Evolutionary conservation across 495 filamentous ascomycete genomes (phyloP).

Genomic region (Lophiostoma macrostomum): DNA sequence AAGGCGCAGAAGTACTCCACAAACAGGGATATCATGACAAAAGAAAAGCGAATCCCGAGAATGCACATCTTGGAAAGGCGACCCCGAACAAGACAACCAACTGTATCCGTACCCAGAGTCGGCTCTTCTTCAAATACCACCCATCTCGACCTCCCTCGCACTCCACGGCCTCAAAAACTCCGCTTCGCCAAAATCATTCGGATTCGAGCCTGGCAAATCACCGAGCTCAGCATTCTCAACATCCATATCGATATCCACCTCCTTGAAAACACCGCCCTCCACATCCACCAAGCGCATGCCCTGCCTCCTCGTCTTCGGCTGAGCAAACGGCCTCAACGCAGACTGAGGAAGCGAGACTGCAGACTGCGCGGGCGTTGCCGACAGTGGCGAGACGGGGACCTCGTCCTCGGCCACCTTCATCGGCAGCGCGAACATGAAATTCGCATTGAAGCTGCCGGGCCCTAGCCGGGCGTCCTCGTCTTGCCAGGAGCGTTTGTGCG

Average conservation of each 20-base stretch:
- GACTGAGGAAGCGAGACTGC: conserved; percentile 10
- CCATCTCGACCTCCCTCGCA: conserved; percentile 32
- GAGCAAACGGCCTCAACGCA: conserved; percentile 29
- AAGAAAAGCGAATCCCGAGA: too few relatives aligned
- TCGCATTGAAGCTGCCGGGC: conserved; percentile 4
- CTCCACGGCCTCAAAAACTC: conserved; percentile 37
- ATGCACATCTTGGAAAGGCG: too few relatives aligned
- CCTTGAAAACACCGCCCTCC: conserved; percentile 28
- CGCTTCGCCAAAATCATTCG: conserved; percentile 41
- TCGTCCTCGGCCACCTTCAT: conserved; percentile 23
- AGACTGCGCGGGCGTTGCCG: conserved; percentile 11
- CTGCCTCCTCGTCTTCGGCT: conserved; percentile 23
- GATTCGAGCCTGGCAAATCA: conserved; percentile 3
- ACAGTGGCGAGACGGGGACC: conserved; percentile 26
- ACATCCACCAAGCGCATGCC: conserved; percentile 19
- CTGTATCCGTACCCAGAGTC: too few relatives aligned
- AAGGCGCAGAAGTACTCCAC: too few relatives aligned
- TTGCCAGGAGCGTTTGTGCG: conserved; percentile 26
- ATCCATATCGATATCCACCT: conserved; percentile 34
- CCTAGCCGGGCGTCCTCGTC: conserved; percentile 16
- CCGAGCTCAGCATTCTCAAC: conserved; percentile 22
- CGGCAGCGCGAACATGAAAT: conserved; percentile 18
- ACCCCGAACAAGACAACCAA: too few relatives aligned
- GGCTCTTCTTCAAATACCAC: conserved; percentile 23
- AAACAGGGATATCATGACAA: too few relatives aligned